A percentile compares a stretch with the other conserved stretches of the same genome.
Conservation (phyloP, 768 basidiomycete species). For the Naematelia encephala region DNA sequence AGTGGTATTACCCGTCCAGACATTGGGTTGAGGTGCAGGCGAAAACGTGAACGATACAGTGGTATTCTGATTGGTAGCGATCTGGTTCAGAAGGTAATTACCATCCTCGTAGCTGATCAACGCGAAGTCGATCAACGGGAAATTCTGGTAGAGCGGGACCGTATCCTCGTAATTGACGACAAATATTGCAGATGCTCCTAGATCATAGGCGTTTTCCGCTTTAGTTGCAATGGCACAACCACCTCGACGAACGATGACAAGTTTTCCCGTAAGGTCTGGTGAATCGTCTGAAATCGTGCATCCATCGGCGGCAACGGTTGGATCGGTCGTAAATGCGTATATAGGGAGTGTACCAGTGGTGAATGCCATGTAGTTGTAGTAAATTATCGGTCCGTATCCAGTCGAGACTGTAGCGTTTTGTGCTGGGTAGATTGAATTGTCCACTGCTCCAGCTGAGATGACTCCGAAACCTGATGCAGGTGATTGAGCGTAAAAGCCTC, state of each 20-base stretch:
- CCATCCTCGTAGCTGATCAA: conserved; percentile 42
- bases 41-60: conserved; percentile 40
- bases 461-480: conserved; percentile 59
- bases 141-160: conserved; percentile 32
- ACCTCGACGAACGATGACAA: conserved; percentile 62
- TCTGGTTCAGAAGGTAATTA: conserved; percentile 34
- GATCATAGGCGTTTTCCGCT: conserved; percentile 22
- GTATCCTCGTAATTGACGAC: conserved; percentile 23
- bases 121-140: conserved; percentile 36
- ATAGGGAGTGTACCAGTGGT: conserved; percentile 55
- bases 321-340: conserved; percentile 63
- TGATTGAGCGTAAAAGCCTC: conserved; percentile 62
- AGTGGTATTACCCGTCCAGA: conserved; percentile 58
- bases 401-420: conserved; percentile 58
- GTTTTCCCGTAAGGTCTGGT: conserved; percentile 58
- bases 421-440: conserved; percentile 58
- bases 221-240: conserved; percentile 61
- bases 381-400: conserved; percentile 54
- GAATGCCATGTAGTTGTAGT: conserved; percentile 58
- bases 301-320: conserved; percentile 59
- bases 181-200: conserved; percentile 30
- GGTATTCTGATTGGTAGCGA: conserved; percentile 20
- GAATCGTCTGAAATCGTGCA: conserved; percentile 61
- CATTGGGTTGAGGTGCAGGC: conserved; percentile 55
- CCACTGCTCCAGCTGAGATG: conserved; percentile 54